Conservation (phyloP, 495 filamentous ascomycete species). For the Xylaria flabelliformis region DNA sequence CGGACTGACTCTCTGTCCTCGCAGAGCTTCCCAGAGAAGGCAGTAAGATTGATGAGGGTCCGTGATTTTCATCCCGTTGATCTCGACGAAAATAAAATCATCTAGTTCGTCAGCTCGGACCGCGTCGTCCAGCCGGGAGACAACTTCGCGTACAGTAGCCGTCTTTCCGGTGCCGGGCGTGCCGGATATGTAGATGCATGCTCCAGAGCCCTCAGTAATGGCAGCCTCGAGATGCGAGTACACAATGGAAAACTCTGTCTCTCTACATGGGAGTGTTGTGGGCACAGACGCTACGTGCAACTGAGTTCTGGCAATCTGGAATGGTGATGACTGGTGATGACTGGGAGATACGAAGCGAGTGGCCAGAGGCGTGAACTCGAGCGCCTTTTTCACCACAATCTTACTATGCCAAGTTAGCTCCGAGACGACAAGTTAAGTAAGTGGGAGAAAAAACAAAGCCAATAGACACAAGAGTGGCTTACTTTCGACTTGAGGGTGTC, state of each 20-base stretch:
- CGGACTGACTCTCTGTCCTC: conserved; percentile 89
- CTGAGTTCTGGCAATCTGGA: conserved; percentile 84
- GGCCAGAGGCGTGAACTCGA: conserved; percentile 93
- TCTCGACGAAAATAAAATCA: conserved; percentile 99
- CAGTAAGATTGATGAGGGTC: conserved; percentile 97
- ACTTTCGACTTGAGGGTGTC: conserved; percentile 41
- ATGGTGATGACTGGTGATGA: conserved; percentile 82
- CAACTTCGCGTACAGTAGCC: conserved; percentile 94
- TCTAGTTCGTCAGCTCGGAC: conserved; percentile 92
- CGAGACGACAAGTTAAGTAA: conserved; percentile 31
- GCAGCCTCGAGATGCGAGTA: conserved; percentile 93
- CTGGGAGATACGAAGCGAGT: conserved; percentile 82
- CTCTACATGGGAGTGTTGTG: conserved; percentile 85
- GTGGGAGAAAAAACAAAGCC: neutral
- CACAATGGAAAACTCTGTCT: conserved; percentile 87
- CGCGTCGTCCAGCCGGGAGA: conserved; percentile 82
- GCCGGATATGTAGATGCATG: conserved; percentile 99
- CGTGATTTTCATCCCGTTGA: conserved; percentile 99
- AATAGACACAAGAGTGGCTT: conserved; percentile 12
- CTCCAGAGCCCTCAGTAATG: conserved; percentile 89
- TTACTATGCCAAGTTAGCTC: conserved; percentile 72
- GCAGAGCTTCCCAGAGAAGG: conserved; percentile 93
- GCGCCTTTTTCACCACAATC: conserved; percentile 84
- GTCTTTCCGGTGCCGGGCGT: conserved; percentile 99
- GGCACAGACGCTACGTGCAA: conserved; percentile 96